Base-by-base conservation (phyloP, 768 basidiomycete genomes). In the Tylopilus sp. region DNA sequence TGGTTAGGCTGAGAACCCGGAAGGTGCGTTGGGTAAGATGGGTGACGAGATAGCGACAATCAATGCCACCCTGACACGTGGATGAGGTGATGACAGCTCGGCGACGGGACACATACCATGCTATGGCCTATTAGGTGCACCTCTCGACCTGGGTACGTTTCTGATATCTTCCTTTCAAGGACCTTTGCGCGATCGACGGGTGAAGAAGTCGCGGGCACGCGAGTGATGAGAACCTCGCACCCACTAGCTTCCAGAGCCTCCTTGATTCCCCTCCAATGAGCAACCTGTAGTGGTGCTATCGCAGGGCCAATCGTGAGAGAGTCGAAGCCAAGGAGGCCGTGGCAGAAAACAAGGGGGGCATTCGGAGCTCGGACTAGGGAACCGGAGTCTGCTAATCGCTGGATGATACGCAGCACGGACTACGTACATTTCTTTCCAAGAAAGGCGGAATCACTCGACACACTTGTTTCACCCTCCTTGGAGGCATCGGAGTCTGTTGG, bases 211-310 rank as follows among this genome's bases (percentile, higher is more conserved):
- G 93, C 93, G 1, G 97, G 95, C 1, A 98, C 95, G 14, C 92
- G 84, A 0, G 94, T 93, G 63, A 98, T 89, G 62, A 98, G 80
- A 31, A 98, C 89, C 66, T 98, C 88, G 13, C 81, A 81, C 17
- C 92, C 95, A 64, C 89, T 93, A 33, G 87, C 80, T 63, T 95
- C 86, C 8, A 99, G 77, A 17, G 89, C 93, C 66, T 98, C 92
- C 63, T 89, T 87, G 58, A 99, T 96, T 8, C 97, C 97, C 33
- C 96, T 82, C 97, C 97, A 99, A 69, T 99, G 94, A 3, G 87
- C 79, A 37, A 99, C 92, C 63, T 94, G 85, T 17, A 98, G 62
- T 5, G 92, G 85, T 13, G 86, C 84, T 52, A 87, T 89, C 41
- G 86, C 73, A 3, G 80, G 84, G 1, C 89, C 87, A 22, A 92